Percentiles rank a stretch among this genome's conserved stretches.
These are phyloP conservation scores for Claviceps fusiformis DNA, from an alignment of 2,329 filamentous ascomycete genomes.

Conservation along the genomic window DNA sequence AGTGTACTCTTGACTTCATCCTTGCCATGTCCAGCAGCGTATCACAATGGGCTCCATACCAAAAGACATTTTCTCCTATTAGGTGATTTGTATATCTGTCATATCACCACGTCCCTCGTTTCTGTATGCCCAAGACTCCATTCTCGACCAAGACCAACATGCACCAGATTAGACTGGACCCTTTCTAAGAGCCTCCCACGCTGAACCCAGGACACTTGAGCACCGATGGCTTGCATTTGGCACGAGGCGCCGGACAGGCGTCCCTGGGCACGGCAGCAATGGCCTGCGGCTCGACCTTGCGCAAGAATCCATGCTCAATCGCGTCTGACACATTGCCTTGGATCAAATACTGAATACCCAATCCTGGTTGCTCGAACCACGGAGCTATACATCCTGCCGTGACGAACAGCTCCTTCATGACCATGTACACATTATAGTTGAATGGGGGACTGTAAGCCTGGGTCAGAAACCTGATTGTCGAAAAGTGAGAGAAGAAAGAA, in stretches of 20 bases:
- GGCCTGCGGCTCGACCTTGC: not conserved
- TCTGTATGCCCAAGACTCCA: too few relatives aligned
- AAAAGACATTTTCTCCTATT: too few relatives aligned
- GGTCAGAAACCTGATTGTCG: not conserved
- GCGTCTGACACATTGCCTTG: not conserved
- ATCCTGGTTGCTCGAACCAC: slow-evolving; percentile 1
- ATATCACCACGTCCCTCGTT: too few relatives aligned
- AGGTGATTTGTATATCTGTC: too few relatives aligned
- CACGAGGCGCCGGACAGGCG: not conserved
- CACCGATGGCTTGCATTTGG: not conserved
- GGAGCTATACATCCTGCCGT: not conserved
- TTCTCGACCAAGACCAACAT: too few relatives aligned
- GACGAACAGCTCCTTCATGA: not conserved
- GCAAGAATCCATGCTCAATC: not conserved
- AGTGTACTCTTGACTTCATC: too few relatives aligned
- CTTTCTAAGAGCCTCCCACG: not conserved
- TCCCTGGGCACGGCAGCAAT: not conserved
- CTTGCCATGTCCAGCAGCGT: too few relatives aligned
- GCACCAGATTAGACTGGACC: too few relatives aligned
- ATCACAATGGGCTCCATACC: too few relatives aligned
- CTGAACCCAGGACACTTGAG: not conserved
- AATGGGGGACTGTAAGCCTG: not conserved
- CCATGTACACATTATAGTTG: slow-evolving; percentile 1
- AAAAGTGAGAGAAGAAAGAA: not conserved
- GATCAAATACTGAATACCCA: not conserved